Conservation (phyloP, 495 filamentous ascomycete species). For the Chaetomidium leptoderma region DNA sequence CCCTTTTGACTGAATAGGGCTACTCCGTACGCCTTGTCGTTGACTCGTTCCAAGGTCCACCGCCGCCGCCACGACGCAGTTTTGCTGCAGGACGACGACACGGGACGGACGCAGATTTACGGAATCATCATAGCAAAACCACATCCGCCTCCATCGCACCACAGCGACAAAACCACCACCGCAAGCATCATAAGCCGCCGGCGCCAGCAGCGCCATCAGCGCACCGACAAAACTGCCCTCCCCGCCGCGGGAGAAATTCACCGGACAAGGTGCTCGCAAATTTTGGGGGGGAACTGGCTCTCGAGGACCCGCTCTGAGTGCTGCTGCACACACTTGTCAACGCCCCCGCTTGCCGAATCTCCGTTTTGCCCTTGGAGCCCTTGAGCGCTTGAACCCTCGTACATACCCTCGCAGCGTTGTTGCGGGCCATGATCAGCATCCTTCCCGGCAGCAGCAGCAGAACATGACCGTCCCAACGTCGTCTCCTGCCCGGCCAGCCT, state of each 20-base stretch:
- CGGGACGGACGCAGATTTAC: background rate
- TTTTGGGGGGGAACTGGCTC: background rate
- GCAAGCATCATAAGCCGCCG: background rate
- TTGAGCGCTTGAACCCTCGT: no score
- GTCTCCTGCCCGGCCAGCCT: slow-evolving; percentile 28
- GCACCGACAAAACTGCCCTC: background rate
- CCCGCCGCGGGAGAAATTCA: background rate
- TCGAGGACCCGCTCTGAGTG: slow-evolving; percentile 14
- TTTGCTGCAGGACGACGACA: background rate
- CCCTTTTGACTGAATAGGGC: background rate
- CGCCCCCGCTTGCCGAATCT: slow-evolving; percentile 24
- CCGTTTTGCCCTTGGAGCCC: slow-evolving; percentile 15
- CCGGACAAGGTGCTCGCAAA: slow-evolving; percentile 1
- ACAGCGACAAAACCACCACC: no score
- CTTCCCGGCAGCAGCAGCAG: slow-evolving; percentile 2
- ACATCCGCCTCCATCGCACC: background rate
- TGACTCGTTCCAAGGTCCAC: background rate
- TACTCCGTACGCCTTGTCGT: background rate
- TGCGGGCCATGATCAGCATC: slow-evolving; percentile 19
- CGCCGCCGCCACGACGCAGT: background rate
- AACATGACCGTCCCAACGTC: slow-evolving; percentile 40
- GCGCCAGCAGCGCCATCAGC: background rate
- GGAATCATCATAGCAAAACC: background rate
- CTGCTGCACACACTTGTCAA: slow-evolving; percentile 11
- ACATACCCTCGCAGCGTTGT: background rate